phyloP scores from a whole-genome alignment of 2,329 filamentous ascomycete species.

The Colletotrichum lupini region DNA sequence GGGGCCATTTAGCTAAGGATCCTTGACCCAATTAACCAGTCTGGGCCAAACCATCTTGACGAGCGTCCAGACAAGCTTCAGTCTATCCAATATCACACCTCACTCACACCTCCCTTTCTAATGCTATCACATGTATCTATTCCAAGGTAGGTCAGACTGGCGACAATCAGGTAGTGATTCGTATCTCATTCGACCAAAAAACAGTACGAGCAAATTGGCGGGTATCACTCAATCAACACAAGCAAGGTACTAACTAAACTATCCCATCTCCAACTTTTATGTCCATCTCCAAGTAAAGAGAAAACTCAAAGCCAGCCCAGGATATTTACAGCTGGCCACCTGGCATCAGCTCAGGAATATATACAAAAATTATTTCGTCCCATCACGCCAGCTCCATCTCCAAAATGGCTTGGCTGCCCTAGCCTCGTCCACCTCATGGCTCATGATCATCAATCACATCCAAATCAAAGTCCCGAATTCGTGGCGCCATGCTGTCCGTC shows the following conservation, averaged over 20 bases:
- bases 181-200: not conserved
- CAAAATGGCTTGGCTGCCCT: not conserved
- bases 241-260: too few relatives aligned
- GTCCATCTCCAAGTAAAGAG: not conserved
- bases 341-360: not conserved
- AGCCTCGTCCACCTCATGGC: slow-evolving; percentile 34
- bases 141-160: too few relatives aligned
- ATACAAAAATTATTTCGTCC: slow-evolving; percentile 15
- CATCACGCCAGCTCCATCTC: not conserved
- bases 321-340: not conserved
- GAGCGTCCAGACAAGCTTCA: too few relatives aligned
- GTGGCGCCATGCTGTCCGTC: slow-evolving; percentile 40
- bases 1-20: too few relatives aligned
- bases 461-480: slow-evolving; percentile 52
- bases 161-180: not conserved
- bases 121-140: too few relatives aligned
- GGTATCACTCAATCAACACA: not conserved
- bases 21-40: too few relatives aligned
- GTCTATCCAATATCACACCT: too few relatives aligned
- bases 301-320: not conserved
- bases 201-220: not conserved
- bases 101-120: too few relatives aligned
- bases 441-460: slow-evolving; percentile 46
- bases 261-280: not conserved
- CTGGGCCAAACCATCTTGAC: too few relatives aligned